Evolutionary conservation across 192 early-diverging fungal genomes (phyloP).

Genomic region (Backusella tuberculispora): DNA sequence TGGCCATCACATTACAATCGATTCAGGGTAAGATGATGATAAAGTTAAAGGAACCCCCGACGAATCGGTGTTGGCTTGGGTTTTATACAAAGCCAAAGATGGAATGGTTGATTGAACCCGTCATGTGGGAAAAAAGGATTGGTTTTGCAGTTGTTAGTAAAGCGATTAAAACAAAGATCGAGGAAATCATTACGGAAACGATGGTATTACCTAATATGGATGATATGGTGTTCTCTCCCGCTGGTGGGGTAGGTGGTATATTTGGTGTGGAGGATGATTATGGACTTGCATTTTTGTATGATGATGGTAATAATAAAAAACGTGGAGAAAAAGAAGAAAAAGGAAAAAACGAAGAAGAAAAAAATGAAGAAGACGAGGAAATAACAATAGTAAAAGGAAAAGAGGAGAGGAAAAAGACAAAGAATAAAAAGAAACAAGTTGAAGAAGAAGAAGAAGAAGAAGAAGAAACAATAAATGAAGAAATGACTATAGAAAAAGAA

Average conservation of each 20-base stretch:
- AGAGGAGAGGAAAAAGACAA: not conserved
- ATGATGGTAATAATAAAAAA: not conserved
- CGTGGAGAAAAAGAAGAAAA: not conserved
- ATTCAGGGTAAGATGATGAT: conserved; percentile 80
- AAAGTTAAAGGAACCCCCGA: conserved; percentile 78
- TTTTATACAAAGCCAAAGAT: conserved; percentile 81
- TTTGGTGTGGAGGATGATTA: conserved; percentile 18
- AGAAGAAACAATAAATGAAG: not conserved
- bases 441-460: not conserved
- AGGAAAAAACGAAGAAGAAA: not conserved
- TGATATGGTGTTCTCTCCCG: conserved; percentile 80
- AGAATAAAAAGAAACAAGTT: not conserved
- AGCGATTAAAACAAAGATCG: conserved; percentile 82
- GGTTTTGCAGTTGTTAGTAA: conserved; percentile 76
- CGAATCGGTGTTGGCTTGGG: conserved; percentile 88
- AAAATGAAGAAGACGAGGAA: not conserved
- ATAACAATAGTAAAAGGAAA: not conserved
- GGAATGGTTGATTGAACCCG: conserved; percentile 73
- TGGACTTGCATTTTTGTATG: not conserved
- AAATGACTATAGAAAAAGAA: not conserved
- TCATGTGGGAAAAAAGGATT: conserved; percentile 83
- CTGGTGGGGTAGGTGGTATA: conserved; percentile 60
- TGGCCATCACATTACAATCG: conserved; percentile 73
- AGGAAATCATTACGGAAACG: conserved; percentile 79
- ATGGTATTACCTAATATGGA: conserved; percentile 93